Evolutionary conservation across 352 stramenopile species (phyloP).

Genomic region (Globisporangium sylvaticum): DNA sequence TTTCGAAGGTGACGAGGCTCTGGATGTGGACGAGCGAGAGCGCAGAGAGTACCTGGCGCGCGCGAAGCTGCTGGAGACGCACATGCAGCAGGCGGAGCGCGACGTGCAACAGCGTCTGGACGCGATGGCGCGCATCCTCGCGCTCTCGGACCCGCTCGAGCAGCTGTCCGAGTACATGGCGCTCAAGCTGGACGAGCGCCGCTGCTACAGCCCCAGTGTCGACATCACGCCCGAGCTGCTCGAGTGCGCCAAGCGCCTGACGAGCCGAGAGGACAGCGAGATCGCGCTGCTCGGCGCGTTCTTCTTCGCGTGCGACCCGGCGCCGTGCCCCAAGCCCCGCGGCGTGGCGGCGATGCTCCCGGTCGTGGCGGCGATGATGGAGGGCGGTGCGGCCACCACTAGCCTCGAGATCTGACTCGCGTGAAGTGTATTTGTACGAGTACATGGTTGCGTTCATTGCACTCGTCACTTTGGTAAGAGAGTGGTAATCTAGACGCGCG

Average conservation of each 20-base stretch:
- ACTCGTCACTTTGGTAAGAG: conserved; percentile 12
- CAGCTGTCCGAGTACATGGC: conserved; percentile 62
- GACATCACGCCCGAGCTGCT: conserved; percentile 50
- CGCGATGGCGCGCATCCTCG: conserved; percentile 51
- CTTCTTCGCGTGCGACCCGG: conserved; percentile 46
- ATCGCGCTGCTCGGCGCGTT: conserved; percentile 57
- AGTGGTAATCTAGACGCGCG: not conserved
- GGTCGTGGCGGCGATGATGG: conserved; percentile 61
- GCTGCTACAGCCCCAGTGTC: conserved; percentile 17
- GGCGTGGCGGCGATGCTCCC: conserved; percentile 39
- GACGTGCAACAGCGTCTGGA: conserved; percentile 43
- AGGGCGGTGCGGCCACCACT: conserved; percentile 13
- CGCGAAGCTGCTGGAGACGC: conserved; percentile 29
- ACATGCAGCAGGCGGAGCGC: conserved; percentile 31
- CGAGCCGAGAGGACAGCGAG: conserved; percentile 42
- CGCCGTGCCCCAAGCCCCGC: conserved; percentile 17
- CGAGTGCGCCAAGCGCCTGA: conserved; percentile 44
- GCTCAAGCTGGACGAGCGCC: conserved; percentile 36
- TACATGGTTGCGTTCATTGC: not conserved
- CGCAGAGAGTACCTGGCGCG: conserved; percentile 41
- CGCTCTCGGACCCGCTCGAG: conserved; percentile 48
- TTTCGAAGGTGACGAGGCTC: not conserved
- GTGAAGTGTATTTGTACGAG: not conserved
- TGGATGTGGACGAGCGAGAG: conserved; percentile 25
- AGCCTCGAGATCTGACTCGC: conserved; percentile 15